A percentile compares a stretch with the other conserved stretches of the same genome.
phyloP scores from a whole-genome alignment of 257 asterid genomes.

The Ilex aquifolium region DNA sequence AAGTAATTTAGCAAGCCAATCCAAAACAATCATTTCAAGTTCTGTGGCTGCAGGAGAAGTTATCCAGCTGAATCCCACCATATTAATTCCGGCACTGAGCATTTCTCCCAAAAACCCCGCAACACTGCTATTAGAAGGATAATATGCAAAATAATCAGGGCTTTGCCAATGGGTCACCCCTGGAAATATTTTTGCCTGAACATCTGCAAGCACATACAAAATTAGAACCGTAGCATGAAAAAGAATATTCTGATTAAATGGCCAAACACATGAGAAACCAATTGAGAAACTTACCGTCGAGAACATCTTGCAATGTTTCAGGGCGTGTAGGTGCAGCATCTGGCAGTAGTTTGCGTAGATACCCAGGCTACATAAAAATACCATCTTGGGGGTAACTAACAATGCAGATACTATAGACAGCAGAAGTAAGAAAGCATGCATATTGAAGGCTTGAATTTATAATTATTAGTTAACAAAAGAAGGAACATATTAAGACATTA shows the following conservation, averaged over 20 bases:
- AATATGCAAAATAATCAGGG: constrained; percentile 82
- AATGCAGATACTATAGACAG: too few relatives aligned
- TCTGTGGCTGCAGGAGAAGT: constrained; percentile 98
- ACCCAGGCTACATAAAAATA: constrained; percentile 66
- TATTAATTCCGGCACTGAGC: constrained; percentile 90
- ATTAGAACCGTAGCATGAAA: too few relatives aligned
- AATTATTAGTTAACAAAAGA: too few relatives aligned
- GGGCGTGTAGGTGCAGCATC: constrained; percentile 76
- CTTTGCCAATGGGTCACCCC: constrained; percentile 99
- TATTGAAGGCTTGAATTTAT: too few relatives aligned
- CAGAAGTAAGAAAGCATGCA: too few relatives aligned
- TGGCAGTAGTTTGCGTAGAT: constrained; percentile 78
- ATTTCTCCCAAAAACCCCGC: constrained; percentile 96
- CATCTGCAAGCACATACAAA: constrained; percentile 34
- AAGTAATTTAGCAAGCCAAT: constrained; percentile 94
- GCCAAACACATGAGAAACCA: constrained; percentile 2
- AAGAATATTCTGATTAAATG: neutral
- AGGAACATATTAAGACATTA: too few relatives aligned
- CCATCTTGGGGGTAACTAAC: too few relatives aligned
- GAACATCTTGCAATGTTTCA: constrained; percentile 66
- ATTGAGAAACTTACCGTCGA: constrained; percentile 46
- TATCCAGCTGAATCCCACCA: constrained; percentile 98
- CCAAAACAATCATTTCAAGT: constrained; percentile 82
- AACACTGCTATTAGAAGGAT: constrained; percentile 73
- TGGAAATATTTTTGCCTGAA: constrained; percentile 68